phyloP scores from a whole-genome alignment of 1,284 basidiomycete genomes.

The Cryptococcus sp. region DNA sequence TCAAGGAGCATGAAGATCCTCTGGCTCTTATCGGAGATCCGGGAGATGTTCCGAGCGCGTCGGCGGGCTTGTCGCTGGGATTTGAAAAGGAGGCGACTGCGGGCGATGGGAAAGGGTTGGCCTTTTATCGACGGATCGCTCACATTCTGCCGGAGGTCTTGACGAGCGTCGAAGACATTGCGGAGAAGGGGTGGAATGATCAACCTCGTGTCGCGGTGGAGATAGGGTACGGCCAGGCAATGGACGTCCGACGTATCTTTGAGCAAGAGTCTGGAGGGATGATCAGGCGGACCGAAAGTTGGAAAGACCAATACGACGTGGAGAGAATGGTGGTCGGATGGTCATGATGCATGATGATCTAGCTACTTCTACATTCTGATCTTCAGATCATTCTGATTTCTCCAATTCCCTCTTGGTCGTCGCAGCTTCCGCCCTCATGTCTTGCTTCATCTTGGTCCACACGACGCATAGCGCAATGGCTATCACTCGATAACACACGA shows the following conservation, averaged over 20 bases:
- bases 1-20: conserved; percentile 71
- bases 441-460: neutral
- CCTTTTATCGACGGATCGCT: conserved; percentile 71
- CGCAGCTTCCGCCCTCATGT: neutral
- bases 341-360: conserved; percentile 5
- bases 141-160: conserved; percentile 53
- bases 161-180: conserved; percentile 48
- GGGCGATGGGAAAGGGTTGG: conserved; percentile 54
- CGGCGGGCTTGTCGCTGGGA: neutral
- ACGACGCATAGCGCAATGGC: conserved; percentile 37
- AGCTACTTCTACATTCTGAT: neutral
- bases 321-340: conserved; percentile 45
- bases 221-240: conserved; percentile 68
- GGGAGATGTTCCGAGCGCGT: neutral
- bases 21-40: conserved; percentile 72
- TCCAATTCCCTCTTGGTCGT: neutral
- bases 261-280: conserved; percentile 23
- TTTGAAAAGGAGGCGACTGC: neutral
- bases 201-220: conserved; percentile 61
- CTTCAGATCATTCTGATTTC: neutral
- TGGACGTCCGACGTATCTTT: conserved; percentile 58
- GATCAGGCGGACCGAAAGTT: conserved; percentile 56
- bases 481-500: conserved; percentile 63
- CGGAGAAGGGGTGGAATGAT: conserved; percentile 8
- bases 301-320: conserved; percentile 69